phyloP scores from a whole-genome alignment of 148 eudicot species.

The Suaeda aralocaspica region DNA sequence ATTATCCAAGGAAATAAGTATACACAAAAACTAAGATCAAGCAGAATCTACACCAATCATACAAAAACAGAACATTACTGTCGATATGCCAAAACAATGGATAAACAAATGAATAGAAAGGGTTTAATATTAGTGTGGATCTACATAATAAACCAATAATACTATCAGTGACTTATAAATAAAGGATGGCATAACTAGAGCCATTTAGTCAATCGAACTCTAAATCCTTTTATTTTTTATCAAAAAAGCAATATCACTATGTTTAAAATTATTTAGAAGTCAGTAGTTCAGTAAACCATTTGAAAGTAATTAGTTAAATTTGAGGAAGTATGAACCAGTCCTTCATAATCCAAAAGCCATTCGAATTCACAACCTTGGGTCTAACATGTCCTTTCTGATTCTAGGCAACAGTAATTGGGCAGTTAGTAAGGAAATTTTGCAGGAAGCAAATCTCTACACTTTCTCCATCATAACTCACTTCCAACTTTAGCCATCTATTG shows the following conservation, averaged over 20 bases:
- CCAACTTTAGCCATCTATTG: slow-evolving; percentile 3
- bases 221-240: too few relatives aligned
- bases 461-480: slow-evolving; percentile 15
- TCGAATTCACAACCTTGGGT: neutral
- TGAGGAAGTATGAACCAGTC: neutral
- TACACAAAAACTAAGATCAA: neutral
- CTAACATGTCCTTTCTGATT: neutral
- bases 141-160: neutral
- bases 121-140: neutral
- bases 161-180: neutral
- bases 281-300: neutral
- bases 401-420: neutral
- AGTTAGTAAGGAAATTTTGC: neutral
- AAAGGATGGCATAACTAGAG: neutral
- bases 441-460: neutral
- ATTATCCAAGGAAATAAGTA: neutral
- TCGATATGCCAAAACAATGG: neutral
- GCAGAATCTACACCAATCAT: neutral
- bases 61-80: neutral
- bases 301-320: neutral
- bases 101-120: neutral
- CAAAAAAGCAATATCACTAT: neutral
- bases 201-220: neutral
- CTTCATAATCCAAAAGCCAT: neutral
- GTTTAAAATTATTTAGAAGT: neutral